Base-by-base conservation (phyloP, 768 basidiomycete species). In the Panaeolus papilionaceus region DNA sequence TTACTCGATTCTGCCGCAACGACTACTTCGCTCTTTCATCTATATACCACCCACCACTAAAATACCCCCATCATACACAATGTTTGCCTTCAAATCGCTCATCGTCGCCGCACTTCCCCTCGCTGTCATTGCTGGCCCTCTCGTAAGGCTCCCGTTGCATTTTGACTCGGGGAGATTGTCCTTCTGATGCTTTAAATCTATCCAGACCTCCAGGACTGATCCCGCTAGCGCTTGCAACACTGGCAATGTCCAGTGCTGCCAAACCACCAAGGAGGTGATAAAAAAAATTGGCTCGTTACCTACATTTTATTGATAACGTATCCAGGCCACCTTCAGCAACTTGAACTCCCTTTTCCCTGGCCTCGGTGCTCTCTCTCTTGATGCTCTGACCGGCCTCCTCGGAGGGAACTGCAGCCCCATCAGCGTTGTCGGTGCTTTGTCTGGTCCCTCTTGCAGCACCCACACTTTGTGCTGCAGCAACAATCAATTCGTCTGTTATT, bases 381-480 rank as follows among this genome's bases (percentile, higher is more conserved):
- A 64, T 62, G 8, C 33, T 65, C 37, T 67, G 42, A 42, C 58
- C 54, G 18, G 0, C 26, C 37, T 65, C 39, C 11, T 76, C 61
- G 75, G 74, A 5, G 0, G 70, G 0, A 1, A 37, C 1, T 81
- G 80, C 69, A 68, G 1, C 64, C 68, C 71, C 3, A 54, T 79
- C 64, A 37, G 54, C 28, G 63, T 66, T 49, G 33, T 75, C 54
- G 75, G 69, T 18, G 28, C 14, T 16, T 3, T 68, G 42, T 66
- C 64, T 3, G 68, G 69, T n/a, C 71, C 63, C 37, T 64, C 16
- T 39, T 79, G 79, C 71, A 42, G 2, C 26, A 66, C 75, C 47
- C 73, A 77, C 62, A 68, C 76, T n/a, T 73, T 74, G 47, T 81
- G 80, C 73, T 81, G 79, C 77, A 70, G 49, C 16, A 68, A 61